These are phyloP conservation scores for Monilinia polystroma DNA, from an alignment of 2,329 filamentous ascomycete genomes.

Conservation along the genomic window DNA sequence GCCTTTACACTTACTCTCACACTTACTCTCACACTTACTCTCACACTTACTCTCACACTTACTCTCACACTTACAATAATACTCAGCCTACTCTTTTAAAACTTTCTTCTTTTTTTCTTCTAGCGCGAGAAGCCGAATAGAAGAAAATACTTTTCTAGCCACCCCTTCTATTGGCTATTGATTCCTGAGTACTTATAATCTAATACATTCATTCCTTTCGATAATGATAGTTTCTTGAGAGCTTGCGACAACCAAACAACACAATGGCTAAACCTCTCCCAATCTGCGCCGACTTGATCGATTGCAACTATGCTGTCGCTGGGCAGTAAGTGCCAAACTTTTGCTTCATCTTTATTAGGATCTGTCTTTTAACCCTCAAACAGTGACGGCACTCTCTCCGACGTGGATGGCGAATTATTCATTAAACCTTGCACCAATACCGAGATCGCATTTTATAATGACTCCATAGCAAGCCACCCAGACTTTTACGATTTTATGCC, in stretches of 20 bases:
- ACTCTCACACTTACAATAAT: background rate
- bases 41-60: background rate
- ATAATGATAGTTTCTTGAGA: constrained; percentile 40
- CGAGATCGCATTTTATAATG: constrained; percentile 90
- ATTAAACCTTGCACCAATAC: constrained; percentile 88
- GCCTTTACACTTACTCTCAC: too few species aligned
- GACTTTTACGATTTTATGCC: constrained; percentile 81
- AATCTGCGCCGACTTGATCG: constrained; percentile 55
- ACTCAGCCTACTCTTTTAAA: constrained; percentile 22
- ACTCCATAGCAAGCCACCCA: constrained; percentile 58
- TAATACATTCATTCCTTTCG: constrained; percentile 28
- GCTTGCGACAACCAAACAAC: constrained; percentile 11
- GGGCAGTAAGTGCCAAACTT: constrained; percentile 67
- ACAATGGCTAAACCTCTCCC: constrained; percentile 46
- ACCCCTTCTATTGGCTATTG: background rate
- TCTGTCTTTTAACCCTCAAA: constrained; percentile 24
- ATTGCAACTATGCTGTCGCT: constrained; percentile 75
- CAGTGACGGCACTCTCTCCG: constrained; percentile 88
- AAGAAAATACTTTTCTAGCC: constrained; percentile 19
- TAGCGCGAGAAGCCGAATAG: constrained; percentile 18
- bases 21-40: background rate
- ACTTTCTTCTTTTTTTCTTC: background rate
- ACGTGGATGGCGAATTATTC: constrained; percentile 78
- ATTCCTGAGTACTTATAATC: constrained; percentile 22
- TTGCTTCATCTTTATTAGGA: background rate